These are phyloP conservation scores for Amaranthus palmeri DNA, from an alignment of 148 eudicot species.

Conservation along the genomic window DNA sequence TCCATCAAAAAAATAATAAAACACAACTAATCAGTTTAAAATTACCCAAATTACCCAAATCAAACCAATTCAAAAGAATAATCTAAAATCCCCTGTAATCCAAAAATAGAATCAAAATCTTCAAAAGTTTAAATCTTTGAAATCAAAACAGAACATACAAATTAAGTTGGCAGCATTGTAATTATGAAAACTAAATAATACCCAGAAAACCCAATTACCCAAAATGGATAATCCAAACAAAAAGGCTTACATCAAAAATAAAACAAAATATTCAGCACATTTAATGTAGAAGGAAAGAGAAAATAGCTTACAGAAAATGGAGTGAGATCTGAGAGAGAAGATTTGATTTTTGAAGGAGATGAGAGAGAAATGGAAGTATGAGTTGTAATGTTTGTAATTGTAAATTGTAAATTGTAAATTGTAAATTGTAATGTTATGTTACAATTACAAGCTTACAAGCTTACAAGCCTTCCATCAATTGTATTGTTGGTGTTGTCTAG, in stretches of 20 bases:
- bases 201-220: slow-evolving; percentile 23
- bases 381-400: neutral
- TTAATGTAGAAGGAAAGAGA: neutral
- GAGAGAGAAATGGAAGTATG: slow-evolving; percentile 6
- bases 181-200: slow-evolving; percentile 15
- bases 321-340: slow-evolving; percentile 13
- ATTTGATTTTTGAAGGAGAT: neutral
- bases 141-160: neutral
- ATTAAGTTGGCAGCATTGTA: slow-evolving; percentile 7
- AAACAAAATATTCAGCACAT: neutral
- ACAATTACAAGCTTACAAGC: too few species aligned
- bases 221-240: slow-evolving; percentile 1
- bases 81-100: neutral
- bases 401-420: too few species aligned
- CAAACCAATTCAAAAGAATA: neutral
- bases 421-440: too few species aligned
- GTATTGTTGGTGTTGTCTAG: too few species aligned
- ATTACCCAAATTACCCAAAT: neutral
- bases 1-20: neutral
- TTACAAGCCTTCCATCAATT: too few species aligned
- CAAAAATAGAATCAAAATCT: neutral
- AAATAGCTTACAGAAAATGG: slow-evolving; percentile 9
- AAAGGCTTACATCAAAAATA: neutral
- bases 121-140: neutral
- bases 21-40: neutral